These are phyloP conservation scores for Hymenochaete sp. DNA, from an alignment of 1,284 basidiomycete genomes.

Conservation along the genomic window DNA sequence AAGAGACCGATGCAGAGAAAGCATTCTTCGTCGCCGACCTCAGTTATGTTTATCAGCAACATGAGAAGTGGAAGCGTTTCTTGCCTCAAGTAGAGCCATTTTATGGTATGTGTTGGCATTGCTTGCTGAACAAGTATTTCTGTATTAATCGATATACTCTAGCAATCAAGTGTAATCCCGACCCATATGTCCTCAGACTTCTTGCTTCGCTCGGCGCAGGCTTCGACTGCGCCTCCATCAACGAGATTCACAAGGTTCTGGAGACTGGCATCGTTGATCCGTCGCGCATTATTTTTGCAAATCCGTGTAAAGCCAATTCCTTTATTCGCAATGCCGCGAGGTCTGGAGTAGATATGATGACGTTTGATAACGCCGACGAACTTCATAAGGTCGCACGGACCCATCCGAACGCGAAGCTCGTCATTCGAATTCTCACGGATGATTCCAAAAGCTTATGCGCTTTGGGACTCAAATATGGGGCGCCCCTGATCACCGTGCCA, in stretches of 20 bases:
- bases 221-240: constrained; percentile 98
- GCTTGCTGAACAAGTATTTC: constrained; percentile 8
- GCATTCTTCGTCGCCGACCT: constrained; percentile 97
- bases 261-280: constrained; percentile 64
- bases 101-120: constrained; percentile 53
- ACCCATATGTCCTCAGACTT: constrained; percentile 86
- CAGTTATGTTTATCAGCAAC: constrained; percentile 80
- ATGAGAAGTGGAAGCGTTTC: constrained; percentile 73
- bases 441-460: constrained; percentile 93
- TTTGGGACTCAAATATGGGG: constrained; percentile 96
- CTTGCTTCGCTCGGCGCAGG: constrained; percentile 85
- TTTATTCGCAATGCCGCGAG: constrained; percentile 84
- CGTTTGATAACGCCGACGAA: constrained; percentile 98
- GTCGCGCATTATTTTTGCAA: constrained; percentile 90
- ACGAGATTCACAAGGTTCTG: constrained; percentile 84
- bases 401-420: constrained; percentile 79
- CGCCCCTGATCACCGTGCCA: constrained; percentile 77
- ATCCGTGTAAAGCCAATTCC: constrained; percentile 95
- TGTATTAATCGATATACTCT: constrained; percentile 13
- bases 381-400: constrained; percentile 88
- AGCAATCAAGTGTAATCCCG: constrained; percentile 98
- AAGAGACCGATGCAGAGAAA: constrained; percentile 72
- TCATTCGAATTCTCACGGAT: constrained; percentile 93
- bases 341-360: constrained; percentile 84
- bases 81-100: constrained; percentile 88